A percentile compares a stretch with the other conserved stretches of the same genome.
Conservation (phyloP, 345 rosid species). For the Salix suchowensis region DNA sequence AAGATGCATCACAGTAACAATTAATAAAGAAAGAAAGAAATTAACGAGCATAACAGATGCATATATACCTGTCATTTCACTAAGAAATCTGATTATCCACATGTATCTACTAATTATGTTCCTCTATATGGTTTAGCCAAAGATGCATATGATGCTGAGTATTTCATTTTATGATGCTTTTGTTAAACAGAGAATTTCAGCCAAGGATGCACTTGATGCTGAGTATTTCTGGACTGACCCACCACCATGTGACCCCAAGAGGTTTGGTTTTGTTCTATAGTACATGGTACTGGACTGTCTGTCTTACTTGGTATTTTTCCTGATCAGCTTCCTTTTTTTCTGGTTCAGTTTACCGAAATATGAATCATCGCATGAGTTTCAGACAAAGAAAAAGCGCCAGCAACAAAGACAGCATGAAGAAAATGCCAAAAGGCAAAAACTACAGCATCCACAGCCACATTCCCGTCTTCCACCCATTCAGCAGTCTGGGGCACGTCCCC, state of each 20-base stretch:
- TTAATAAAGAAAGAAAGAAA: too few species aligned
- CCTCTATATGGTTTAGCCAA: not conserved
- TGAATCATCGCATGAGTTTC: slow-evolving; percentile 94
- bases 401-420: slow-evolving; percentile 85
- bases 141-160: not conserved
- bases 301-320: too few species aligned
- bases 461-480: slow-evolving; percentile 75
- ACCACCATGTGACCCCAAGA: slow-evolving; percentile 89
- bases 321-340: not conserved
- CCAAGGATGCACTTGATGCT: slow-evolving; percentile 94
- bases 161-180: not conserved
- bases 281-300: too few species aligned
- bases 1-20: too few species aligned
- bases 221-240: slow-evolving; percentile 99
- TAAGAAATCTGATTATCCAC: too few species aligned
- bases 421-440: slow-evolving; percentile 81
- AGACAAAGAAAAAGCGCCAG: slow-evolving; percentile 92
- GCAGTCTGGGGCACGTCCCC: slow-evolving; percentile 68
- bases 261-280: slow-evolving; percentile 30
- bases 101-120: too few species aligned
- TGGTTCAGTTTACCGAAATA: slow-evolving; percentile 70
- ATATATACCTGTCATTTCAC: too few species aligned
- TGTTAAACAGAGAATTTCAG: slow-evolving; percentile 67
- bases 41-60: too few species aligned
- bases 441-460: slow-evolving; percentile 77